These are phyloP conservation scores for Paxillus ammoniavirescens DNA, from an alignment of 768 basidiomycete genomes.

Conservation along the genomic window DNA sequence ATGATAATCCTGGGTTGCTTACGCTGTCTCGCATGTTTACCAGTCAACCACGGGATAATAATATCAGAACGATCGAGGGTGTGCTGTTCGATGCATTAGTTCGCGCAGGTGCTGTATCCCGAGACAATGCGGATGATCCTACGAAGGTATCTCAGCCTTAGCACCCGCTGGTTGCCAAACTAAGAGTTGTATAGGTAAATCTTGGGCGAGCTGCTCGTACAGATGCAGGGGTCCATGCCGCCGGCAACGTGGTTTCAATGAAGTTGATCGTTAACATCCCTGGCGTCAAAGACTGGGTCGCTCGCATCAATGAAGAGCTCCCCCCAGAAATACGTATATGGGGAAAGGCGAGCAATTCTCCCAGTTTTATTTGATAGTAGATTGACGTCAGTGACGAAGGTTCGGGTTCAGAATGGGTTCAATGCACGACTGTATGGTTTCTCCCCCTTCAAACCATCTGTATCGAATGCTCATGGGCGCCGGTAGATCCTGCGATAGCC, in stretches of 20 bases:
- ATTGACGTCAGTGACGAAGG: conserved; percentile 34
- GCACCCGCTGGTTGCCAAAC: not conserved
- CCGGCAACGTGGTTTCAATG: conserved; percentile 88
- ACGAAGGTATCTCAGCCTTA: conserved; percentile 58
- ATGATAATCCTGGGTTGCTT: not conserved
- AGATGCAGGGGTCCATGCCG: conserved; percentile 96
- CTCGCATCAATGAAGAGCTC: conserved; percentile 80
- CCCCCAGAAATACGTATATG: conserved; percentile 92
- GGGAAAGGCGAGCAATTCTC: conserved; percentile 62
- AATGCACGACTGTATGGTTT: conserved; percentile 65
- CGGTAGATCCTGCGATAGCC: conserved; percentile 82
- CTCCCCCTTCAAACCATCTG: not conserved
- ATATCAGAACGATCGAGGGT: conserved; percentile 82
- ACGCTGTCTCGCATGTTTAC: not conserved
- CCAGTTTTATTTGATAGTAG: not conserved
- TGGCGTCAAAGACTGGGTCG: conserved; percentile 65
- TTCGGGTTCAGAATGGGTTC: conserved; percentile 77
- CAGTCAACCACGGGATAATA: conserved; percentile 61
- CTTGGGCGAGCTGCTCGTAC: conserved; percentile 91
- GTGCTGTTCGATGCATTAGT: conserved; percentile 85
- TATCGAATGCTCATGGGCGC: not conserved
- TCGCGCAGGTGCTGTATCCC: conserved; percentile 88
- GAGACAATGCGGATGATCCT: conserved; percentile 90
- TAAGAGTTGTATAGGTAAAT: conserved; percentile 53
- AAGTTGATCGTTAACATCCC: conserved; percentile 85